Evolutionary conservation across 2,329 filamentous ascomycete genomes (phyloP).

Genomic region (Microdochium bolleyi): DNA sequence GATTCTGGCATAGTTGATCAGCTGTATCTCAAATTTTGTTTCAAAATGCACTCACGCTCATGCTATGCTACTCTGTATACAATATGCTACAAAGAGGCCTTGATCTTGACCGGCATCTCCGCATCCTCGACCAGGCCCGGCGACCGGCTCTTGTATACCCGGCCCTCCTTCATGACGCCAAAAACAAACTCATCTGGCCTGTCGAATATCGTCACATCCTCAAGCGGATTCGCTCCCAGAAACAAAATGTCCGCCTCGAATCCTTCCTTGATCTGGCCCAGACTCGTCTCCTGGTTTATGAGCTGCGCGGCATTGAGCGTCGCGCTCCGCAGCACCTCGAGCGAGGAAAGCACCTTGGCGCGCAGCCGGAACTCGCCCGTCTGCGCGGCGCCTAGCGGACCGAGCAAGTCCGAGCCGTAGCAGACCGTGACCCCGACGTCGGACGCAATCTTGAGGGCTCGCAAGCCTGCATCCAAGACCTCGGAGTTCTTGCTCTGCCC

Average conservation of each 20-base stretch:
- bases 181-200: conserved; percentile 33
- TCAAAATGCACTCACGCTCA: no score
- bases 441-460: conserved; percentile 33
- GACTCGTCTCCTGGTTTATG: conserved; percentile 28
- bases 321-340: conserved; percentile 39
- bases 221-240: conserved; percentile 39
- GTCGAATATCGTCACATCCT: conserved; percentile 41
- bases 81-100: conserved; percentile 1
- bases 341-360: conserved; percentile 27
- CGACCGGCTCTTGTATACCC: conserved; percentile 25
- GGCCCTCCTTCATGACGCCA: conserved; percentile 42
- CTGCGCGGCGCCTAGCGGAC: conserved; percentile 38
- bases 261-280: conserved; percentile 40
- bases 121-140: conserved; percentile 5
- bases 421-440: conserved; percentile 44
- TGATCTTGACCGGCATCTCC: conserved; percentile 4
- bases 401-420: conserved; percentile 45
- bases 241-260: conserved; percentile 43
- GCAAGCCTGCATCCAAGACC: conserved; percentile 35
- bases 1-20: background rate
- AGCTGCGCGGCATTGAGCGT: conserved; percentile 41
- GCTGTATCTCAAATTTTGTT: background rate
- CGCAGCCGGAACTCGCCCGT: conserved; percentile 39
- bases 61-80: background rate
- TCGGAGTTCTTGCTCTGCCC: conserved; percentile 35